Base-by-base conservation (phyloP, 1,139 yeast species). In the Pichia sp. region DNA sequence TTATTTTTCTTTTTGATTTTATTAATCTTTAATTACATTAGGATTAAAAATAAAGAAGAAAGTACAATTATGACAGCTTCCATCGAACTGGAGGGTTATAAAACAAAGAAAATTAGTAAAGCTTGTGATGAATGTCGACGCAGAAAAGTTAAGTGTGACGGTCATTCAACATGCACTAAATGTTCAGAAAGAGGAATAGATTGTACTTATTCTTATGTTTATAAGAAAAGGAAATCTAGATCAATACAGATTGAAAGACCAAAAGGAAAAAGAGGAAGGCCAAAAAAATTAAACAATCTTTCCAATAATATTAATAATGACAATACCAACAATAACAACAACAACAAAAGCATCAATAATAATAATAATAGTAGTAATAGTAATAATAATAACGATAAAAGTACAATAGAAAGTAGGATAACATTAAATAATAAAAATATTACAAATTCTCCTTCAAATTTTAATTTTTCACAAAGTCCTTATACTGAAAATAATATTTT, bases 91-190 rank as follows among this genome's bases (percentile, higher is more conserved):
- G 28, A 26, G 9, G 28, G 9, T 7, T 32, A 25, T 4, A 4
- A 34, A n/a, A 16, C 12, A n/a, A 66, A 68, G 35, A 59, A 79
- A 40, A 74, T 72, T 1, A 49, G 62, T 28, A 69, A 66, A 45
- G 82, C 82, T 1, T 78, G 82, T 55, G 80, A 76, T 49, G 64
- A 43, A 24, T 53, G 56, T 27, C 30, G 56, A 9, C 16, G 37
- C 3, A 44, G 49, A 22, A 53, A 53, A 30, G 50, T 53, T 12
- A 53, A 53, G 30, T 53, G 56, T 40, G 53, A 53, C 30, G 56
- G 56, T 6, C 34, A 28, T 7, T 10, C 36, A 9, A 36, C 34
- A 9, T 53, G 56, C 29, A n/a, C 46, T 6, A 33, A 44, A 28
- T 53, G 56, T 38, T 2, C 28, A 1, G 9, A 65, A 5, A 77